A percentile compares a stretch with the other conserved stretches of the same genome.
Evolutionary conservation across 495 filamentous ascomycete genomes (phyloP).

Genomic region (Glarea lozoyensis): DNA sequence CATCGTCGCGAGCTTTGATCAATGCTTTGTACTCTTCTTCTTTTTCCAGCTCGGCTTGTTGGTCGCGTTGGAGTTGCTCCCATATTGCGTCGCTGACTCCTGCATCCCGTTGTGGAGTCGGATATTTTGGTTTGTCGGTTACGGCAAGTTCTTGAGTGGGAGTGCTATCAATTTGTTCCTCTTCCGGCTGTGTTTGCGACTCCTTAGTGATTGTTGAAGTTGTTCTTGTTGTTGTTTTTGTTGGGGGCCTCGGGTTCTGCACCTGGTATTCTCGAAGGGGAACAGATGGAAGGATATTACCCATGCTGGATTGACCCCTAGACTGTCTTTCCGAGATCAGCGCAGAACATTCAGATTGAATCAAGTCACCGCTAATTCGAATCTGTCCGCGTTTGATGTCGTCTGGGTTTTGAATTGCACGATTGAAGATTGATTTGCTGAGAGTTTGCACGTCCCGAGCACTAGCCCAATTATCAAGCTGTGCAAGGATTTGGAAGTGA

Average conservation of each 20-base stretch:
- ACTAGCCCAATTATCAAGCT: slow-evolving; percentile 30
- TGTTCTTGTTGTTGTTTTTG: neutral
- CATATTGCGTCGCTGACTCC: slow-evolving; percentile 37
- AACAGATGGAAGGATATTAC: slow-evolving; percentile 7
- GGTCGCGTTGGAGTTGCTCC: slow-evolving; percentile 32
- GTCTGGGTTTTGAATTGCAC: neutral
- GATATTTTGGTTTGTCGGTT: neutral
- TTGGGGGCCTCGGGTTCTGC: neutral
- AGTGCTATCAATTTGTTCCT: too few species aligned
- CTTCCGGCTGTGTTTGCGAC: neutral
- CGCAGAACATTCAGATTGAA: slow-evolving; percentile 3
- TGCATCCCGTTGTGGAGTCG: slow-evolving; percentile 23
- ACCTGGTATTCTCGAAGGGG: slow-evolving; percentile 1
- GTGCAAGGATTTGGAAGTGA: slow-evolving; percentile 18
- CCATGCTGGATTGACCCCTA: neutral
- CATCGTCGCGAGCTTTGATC: slow-evolving; percentile 1
- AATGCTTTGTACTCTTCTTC: slow-evolving; percentile 7
- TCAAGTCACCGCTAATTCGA: neutral
- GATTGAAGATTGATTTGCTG: slow-evolving; percentile 23
- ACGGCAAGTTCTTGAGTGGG: neutral
- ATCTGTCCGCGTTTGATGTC: slow-evolving; percentile 5
- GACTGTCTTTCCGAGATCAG: slow-evolving; percentile 11
- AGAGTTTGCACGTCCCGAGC: slow-evolving; percentile 36
- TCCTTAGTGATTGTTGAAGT: slow-evolving; percentile 1
- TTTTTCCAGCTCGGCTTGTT: slow-evolving; percentile 14